These are phyloP conservation scores for Glycine latifolia DNA, from an alignment of 306 rosid species.

Conservation along the genomic window DNA sequence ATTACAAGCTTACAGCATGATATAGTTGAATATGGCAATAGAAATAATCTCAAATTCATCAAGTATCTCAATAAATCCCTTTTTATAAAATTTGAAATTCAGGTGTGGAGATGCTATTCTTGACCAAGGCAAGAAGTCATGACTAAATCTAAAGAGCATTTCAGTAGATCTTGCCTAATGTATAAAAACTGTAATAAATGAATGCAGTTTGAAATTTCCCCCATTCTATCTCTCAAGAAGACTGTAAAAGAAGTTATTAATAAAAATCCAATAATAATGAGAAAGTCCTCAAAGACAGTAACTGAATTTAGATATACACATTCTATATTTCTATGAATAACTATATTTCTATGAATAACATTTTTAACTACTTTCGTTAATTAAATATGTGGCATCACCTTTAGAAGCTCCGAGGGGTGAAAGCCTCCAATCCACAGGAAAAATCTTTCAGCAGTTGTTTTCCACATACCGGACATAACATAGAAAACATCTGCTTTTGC, in stretches of 20 bases:
- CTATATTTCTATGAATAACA: not conserved
- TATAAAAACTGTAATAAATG: not conserved
- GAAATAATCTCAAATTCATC: conserved; percentile 11
- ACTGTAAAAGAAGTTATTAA: not conserved
- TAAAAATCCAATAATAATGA: not conserved
- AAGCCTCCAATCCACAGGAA: conserved; percentile 98
- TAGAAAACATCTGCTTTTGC: conserved; percentile 91
- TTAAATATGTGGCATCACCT: conserved; percentile 60
- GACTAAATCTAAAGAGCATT: not conserved
- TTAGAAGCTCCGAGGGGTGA: conserved; percentile 95
- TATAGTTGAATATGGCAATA: conserved; percentile 19
- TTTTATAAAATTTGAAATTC: not conserved
- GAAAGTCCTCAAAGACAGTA: conserved; percentile 2
- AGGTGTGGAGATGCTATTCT: not conserved
- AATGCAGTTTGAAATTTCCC: conserved; percentile 13
- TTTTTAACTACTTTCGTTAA: not conserved
- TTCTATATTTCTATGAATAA: not conserved
- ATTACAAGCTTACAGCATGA: conserved; percentile 23
- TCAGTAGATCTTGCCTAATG: not conserved
- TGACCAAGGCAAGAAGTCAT: not conserved
- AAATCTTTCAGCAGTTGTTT: conserved; percentile 86
- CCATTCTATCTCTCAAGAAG: not conserved
- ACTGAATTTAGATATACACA: conserved; percentile 9
- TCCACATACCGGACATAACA: conserved; percentile 95
- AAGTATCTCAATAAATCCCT: conserved; percentile 8